phyloP scores from a whole-genome alignment of 2,329 filamentous ascomycete species.

The Penicillium corylophilum region DNA sequence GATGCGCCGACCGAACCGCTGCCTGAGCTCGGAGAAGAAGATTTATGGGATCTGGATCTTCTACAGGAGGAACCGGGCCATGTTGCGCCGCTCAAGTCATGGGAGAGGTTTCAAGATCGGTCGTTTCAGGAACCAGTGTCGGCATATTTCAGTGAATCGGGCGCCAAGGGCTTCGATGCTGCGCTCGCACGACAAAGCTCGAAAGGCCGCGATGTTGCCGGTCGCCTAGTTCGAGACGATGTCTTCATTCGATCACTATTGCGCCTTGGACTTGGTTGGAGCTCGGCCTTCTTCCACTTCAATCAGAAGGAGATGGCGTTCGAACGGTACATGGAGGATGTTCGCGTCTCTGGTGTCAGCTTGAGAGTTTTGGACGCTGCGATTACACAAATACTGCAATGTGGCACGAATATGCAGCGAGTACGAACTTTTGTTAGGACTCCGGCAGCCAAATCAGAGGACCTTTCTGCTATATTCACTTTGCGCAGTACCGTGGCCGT shows the following conservation, averaged over 20 bases:
- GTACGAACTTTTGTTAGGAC: conserved; percentile 36
- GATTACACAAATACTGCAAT: conserved; percentile 32
- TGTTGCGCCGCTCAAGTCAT: conserved; percentile 33
- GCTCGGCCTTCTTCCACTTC: conserved; percentile 45
- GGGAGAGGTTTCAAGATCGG: conserved; percentile 42
- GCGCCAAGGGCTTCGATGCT: conserved; percentile 41
- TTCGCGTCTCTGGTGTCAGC: conserved; percentile 53
- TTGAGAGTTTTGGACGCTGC: conserved; percentile 39
- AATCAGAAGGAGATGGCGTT: conserved; percentile 37
- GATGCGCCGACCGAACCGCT: conserved; percentile 3
- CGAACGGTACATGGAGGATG: conserved; percentile 42
- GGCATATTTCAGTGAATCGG: conserved; percentile 47
- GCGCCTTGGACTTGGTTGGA: conserved; percentile 45
- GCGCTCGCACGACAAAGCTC: conserved; percentile 29
- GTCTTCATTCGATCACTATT: conserved; percentile 42
- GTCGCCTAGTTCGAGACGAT: conserved; percentile 36
- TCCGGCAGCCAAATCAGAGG: conserved; percentile 25
- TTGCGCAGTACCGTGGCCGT: conserved; percentile 35
- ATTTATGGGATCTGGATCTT: conserved; percentile 38
- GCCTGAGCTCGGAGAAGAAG: conserved; percentile 12
- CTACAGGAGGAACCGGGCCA: conserved; percentile 15
- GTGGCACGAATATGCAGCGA: conserved; percentile 39
- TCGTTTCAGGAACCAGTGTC: conserved; percentile 34
- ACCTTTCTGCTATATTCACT: conserved; percentile 35
- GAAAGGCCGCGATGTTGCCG: conserved; percentile 22